Conservation (phyloP, 441 rosid species). For the Biscutella auriculata region DNA sequence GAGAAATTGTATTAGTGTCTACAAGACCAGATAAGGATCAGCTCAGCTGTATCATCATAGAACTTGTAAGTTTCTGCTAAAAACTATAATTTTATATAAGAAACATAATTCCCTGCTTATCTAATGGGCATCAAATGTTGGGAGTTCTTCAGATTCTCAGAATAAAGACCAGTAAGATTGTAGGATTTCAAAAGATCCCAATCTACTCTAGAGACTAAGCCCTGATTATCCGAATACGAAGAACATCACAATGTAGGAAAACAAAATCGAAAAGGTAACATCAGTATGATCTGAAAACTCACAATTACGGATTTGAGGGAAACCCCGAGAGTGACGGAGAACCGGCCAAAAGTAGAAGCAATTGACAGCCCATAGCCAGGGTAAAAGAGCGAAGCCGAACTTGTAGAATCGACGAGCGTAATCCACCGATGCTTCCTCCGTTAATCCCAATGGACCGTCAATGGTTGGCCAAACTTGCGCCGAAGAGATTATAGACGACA, state of each 20-base stretch:
- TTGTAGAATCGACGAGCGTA: conserved; percentile 78
- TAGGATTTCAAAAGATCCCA: not conserved
- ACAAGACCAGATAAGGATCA: not conserved
- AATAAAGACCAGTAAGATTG: not conserved
- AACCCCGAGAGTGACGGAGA: conserved; percentile 67
- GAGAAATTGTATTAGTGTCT: not conserved
- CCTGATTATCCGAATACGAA: not conserved
- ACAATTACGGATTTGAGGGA: conserved; percentile 78
- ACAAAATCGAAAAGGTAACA: not conserved
- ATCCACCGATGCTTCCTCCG: conserved; percentile 70
- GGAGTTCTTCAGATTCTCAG: no score
- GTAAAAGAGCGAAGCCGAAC: conserved; percentile 78
- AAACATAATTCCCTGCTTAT: no score
- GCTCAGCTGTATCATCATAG: not conserved
- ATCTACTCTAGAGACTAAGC: not conserved
- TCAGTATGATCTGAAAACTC: conserved; percentile 17
- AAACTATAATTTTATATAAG: no score
- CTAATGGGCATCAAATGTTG: no score
- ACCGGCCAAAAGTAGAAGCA: conserved; percentile 99
- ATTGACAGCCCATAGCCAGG: conserved; percentile 91
- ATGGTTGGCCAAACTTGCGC: conserved; percentile 82
- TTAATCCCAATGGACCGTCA: conserved; percentile 79
- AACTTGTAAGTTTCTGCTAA: not conserved
- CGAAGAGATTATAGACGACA: conserved; percentile 32
- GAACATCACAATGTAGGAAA: not conserved